Conservation (phyloP, 805 yeast genomes). For the Candida pini region DNA sequence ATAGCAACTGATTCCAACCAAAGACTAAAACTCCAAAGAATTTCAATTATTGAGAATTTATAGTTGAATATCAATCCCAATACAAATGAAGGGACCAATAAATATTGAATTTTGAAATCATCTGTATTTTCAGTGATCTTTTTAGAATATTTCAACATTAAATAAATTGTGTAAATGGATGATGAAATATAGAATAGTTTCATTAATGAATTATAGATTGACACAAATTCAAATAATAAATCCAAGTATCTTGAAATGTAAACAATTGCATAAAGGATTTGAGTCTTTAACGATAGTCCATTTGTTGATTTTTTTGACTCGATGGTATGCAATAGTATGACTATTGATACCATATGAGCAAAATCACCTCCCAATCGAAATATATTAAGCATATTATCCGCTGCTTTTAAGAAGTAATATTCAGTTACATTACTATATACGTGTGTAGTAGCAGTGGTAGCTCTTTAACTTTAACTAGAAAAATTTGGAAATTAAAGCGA, state of each 20-base stretch:
- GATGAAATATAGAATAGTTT: conserved; percentile 76
- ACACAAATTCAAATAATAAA: conserved; percentile 47
- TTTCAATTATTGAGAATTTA: conserved; percentile 54
- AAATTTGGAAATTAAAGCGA: too few species aligned
- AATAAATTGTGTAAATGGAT: conserved; percentile 65
- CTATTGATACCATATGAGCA: conserved; percentile 75
- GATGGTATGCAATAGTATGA: conserved; percentile 70
- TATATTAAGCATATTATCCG: conserved; percentile 30
- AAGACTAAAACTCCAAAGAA: conserved; percentile 81
- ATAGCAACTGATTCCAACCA: conserved; percentile 94
- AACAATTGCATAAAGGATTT: conserved; percentile 68
- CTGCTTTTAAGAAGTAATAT: background rate
- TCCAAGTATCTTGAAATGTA: conserved; percentile 71
- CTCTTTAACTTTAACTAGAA: too few species aligned
- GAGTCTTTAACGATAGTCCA: conserved; percentile 89
- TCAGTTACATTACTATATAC: too few species aligned
- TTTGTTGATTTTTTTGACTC: conserved; percentile 56
- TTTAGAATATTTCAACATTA: conserved; percentile 60
- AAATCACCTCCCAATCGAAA: conserved; percentile 56
- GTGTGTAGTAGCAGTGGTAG: too few species aligned
- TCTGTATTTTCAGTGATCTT: conserved; percentile 58
- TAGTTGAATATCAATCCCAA: conserved; percentile 59
- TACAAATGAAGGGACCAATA: conserved; percentile 57
- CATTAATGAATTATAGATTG: conserved; percentile 75
- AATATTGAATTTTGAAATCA: conserved; percentile 67